Evolutionary conservation across 176 grass and related monocot species (phyloP), one percentile per base, ranked within the genome.

Genomic region (Chloris gayana): DNA sequence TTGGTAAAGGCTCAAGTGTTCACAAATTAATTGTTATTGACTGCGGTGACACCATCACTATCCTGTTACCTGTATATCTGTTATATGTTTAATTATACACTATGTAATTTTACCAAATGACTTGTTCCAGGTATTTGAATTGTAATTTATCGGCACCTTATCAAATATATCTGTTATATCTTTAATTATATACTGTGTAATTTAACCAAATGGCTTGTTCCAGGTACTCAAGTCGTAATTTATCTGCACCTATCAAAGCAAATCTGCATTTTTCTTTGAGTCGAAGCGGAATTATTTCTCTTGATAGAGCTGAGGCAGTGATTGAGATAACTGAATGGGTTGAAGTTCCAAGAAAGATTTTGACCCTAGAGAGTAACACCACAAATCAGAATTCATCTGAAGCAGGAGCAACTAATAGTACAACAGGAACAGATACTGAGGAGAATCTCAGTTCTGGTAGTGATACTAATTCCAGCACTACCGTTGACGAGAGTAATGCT

Each of bases 241-340:
- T 99, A 47, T 93, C 97, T 72, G 93, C 97, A 67, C 97, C 97
- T 50, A 90, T 99, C 68, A 99, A 99, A 91, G 90, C 91, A 76
- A 99, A 90, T 89, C 78, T 99, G 71, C 97, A 99, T 79, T 99
- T 99, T 84, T 93, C 97, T 93, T 87, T 99, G 73, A 93, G 90
- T 77, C 96, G 93, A 93, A 99, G 97, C 32, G 96, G 97, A 82
- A 72, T 96, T 82, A 46, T 96, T 84, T 86, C 97, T 87, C 93
- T 99, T 66, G 97, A 99, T 87, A 80, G 86, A 75, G 97, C 91
- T 27, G 97, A 99, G 72, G 97, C 97, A 53, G 88, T 93, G 66
- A 90, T 99, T 91, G 97, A 99, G 90, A 96, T 96, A 85, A 84
- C 90, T 83, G 97, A 99, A 81, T 99, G 97, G 97, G 88, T 99